Evolutionary conservation across 768 basidiomycete species (phyloP).

Genomic region (Podaxis sp.): DNA sequence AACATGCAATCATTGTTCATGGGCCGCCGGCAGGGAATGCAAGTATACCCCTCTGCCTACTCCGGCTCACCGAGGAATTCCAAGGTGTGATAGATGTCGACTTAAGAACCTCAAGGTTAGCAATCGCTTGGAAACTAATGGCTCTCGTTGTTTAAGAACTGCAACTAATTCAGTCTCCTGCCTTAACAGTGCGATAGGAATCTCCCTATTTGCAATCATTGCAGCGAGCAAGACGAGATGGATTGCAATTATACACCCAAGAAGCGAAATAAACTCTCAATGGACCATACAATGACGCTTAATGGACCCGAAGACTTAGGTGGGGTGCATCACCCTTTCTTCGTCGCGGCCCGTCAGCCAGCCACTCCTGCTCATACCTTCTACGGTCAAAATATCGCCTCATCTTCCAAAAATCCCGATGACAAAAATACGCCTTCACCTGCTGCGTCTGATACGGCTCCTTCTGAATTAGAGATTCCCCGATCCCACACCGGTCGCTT

Average conservation of each 20-base stretch:
- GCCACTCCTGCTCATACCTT: conserved; percentile 34
- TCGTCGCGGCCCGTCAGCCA: conserved; percentile 5
- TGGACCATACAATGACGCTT: conserved; percentile 17
- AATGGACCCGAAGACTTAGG: conserved; percentile 13
- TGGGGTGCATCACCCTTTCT: conserved; percentile 14
- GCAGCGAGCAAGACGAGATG: conserved; percentile 48
- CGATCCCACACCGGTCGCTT: conserved; percentile 33
- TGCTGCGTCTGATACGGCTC: conserved; percentile 19
- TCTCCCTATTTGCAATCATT: conserved; percentile 70
- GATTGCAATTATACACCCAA: conserved; percentile 77
- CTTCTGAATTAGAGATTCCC: conserved; percentile 21
- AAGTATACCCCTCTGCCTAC: conserved; percentile 74
- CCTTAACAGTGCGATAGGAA: conserved; percentile 63
- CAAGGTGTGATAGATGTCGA: conserved; percentile 72
- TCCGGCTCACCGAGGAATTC: conserved; percentile 74
- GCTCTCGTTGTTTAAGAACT: background rate
- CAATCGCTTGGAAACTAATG: background rate
- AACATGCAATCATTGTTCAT: conserved; percentile 70
- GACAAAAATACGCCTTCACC: conserved; percentile 3
- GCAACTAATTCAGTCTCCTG: conserved; percentile 2
- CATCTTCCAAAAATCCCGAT: conserved; percentile 22
- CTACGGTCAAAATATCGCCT: conserved; percentile 48
- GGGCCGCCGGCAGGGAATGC: conserved; percentile 63
- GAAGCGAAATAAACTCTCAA: conserved; percentile 49
- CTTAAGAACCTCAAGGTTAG: conserved; percentile 64